Conservation (phyloP, 2,329 filamentous ascomycete genomes). For the Xylariales sp. region DNA sequence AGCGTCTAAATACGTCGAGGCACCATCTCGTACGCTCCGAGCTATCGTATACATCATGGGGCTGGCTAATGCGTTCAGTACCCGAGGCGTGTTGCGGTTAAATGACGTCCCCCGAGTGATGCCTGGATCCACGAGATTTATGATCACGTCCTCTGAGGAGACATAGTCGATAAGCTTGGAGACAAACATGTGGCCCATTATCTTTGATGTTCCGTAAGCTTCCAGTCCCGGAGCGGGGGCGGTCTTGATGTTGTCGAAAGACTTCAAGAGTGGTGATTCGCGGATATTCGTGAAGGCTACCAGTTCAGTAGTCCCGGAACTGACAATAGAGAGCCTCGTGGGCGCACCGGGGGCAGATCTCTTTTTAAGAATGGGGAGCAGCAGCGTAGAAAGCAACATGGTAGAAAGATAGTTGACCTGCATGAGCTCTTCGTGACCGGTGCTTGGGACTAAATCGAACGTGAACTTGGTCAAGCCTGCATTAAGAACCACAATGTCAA, state of each 20-base stretch:
- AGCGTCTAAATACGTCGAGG: neutral
- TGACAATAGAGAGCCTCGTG: slow-evolving; percentile 18
- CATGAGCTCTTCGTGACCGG: slow-evolving; percentile 32
- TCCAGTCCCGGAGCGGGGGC: slow-evolving; percentile 8
- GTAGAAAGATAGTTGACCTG: slow-evolving; percentile 36
- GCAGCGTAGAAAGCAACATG: slow-evolving; percentile 23
- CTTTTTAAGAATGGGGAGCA: slow-evolving; percentile 22
- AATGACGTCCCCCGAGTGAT: neutral
- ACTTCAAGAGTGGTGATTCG: slow-evolving; percentile 9
- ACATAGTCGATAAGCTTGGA: slow-evolving; percentile 4
- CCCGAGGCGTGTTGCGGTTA: neutral
- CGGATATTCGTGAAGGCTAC: slow-evolving; percentile 13
- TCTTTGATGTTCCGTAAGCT: slow-evolving; percentile 18
- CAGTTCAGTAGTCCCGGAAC: slow-evolving; percentile 21
- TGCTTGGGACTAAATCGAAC: slow-evolving; percentile 18
- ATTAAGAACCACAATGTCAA: slow-evolving; percentile 43
- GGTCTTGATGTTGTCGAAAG: slow-evolving; percentile 8
- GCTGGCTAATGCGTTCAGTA: neutral
- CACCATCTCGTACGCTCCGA: neutral
- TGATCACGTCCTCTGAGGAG: neutral
- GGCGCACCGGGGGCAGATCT: slow-evolving; percentile 4
- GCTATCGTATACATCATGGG: neutral
- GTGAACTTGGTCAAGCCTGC: slow-evolving; percentile 26
- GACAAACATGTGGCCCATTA: neutral
- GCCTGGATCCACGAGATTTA: neutral